Percentiles rank a stretch among this genome's conserved stretches.
These are phyloP conservation scores for Copromyces sp. DNA, from an alignment of 495 filamentous ascomycete species.

Conservation along the genomic window DNA sequence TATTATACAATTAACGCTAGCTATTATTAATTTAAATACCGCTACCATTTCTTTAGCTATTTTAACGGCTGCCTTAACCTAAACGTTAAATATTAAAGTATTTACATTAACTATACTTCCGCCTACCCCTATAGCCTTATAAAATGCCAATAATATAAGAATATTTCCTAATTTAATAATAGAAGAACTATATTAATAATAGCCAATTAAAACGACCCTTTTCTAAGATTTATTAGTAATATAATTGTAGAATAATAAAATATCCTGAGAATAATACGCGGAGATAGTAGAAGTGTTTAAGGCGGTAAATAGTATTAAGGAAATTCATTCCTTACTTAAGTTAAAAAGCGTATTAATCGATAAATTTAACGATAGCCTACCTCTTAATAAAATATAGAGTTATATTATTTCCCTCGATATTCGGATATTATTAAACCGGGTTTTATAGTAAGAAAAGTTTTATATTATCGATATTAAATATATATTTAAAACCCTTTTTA, in stretches of 20 bases:
- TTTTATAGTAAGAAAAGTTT: neutral
- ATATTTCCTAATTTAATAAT: neutral
- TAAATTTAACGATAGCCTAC: too few species aligned
- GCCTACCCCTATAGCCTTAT: neutral
- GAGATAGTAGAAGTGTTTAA: neutral
- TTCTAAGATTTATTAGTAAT: neutral
- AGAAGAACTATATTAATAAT: neutral
- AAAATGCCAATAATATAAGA: neutral
- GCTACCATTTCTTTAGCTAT: neutral
- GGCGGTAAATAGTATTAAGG: too few species aligned
- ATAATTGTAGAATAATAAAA: neutral
- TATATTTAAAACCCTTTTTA: neutral
- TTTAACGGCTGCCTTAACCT: neutral
- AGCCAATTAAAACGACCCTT: neutral
- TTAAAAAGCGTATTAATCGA: too few species aligned
- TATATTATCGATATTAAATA: neutral
- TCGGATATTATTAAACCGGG: neutral
- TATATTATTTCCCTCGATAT: neutral
- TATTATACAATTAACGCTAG: too few species aligned
- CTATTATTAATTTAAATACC: neutral
- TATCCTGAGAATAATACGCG: neutral
- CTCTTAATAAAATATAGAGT: too few species aligned
- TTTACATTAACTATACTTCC: neutral
- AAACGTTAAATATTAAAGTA: neutral
- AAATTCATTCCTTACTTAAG: too few species aligned